A percentile compares a stretch with the other conserved stretches of the same genome.
Evolutionary conservation across 1,284 basidiomycete species (phyloP).

Genomic region (Porogramme epimiltina): DNA sequence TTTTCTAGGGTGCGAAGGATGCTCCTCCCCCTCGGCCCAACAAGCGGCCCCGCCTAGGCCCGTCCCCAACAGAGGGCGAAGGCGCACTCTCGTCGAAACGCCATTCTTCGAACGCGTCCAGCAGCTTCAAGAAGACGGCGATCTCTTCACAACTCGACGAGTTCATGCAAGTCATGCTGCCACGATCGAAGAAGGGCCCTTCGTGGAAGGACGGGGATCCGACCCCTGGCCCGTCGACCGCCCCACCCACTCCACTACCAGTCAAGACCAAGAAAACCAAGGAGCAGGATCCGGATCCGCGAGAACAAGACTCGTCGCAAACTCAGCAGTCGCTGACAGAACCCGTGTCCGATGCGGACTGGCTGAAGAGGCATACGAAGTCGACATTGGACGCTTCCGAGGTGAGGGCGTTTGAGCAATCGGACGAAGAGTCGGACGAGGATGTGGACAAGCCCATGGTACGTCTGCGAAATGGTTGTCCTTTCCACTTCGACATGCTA

Average conservation of each 20-base stretch:
- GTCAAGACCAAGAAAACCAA: constrained; percentile 28
- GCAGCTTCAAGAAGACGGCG: constrained; percentile 26
- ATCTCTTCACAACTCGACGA: constrained; percentile 46
- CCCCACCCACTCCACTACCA: not conserved
- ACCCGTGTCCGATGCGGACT: constrained; percentile 66
- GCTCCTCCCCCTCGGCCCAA: constrained; percentile 65
- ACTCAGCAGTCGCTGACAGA: constrained; percentile 26
- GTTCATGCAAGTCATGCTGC: constrained; percentile 67
- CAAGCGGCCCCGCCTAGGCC: constrained; percentile 63
- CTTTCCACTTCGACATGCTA: not conserved
- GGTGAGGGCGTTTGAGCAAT: constrained; percentile 56
- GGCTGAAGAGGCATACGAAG: constrained; percentile 72
- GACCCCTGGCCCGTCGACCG: constrained; percentile 6
- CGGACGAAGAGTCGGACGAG: constrained; percentile 37
- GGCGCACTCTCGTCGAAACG: not conserved
- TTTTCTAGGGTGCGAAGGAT: constrained; percentile 59
- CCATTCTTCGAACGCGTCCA: constrained; percentile 15
- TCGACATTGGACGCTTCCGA: constrained; percentile 42
- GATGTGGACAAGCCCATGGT: constrained; percentile 2
- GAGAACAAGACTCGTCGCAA: constrained; percentile 15
- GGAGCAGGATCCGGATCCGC: constrained; percentile 5
- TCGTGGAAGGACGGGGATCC: constrained; percentile 64
- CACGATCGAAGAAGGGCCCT: constrained; percentile 57
- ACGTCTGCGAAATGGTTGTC: not conserved
- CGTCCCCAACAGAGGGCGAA: constrained; percentile 35